These are phyloP conservation scores for Colletotrichum trifolii DNA, from an alignment of 2,329 filamentous ascomycete genomes.

Conservation along the genomic window DNA sequence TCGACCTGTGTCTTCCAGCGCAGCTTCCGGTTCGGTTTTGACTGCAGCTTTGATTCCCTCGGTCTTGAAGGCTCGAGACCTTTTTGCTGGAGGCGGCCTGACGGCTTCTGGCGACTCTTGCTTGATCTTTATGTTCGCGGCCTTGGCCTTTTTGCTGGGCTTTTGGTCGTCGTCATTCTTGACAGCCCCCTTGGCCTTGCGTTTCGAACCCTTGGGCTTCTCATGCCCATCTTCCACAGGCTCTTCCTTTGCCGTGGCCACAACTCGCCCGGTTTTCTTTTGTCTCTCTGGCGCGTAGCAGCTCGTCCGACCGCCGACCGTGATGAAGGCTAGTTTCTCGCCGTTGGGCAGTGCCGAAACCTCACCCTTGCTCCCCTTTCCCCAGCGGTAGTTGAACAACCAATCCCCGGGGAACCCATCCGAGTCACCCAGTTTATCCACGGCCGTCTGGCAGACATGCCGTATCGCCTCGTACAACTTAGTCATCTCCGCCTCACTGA, in stretches of 20 bases:
- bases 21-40: not conserved
- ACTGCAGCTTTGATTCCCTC: constrained; percentile 26
- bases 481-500: constrained; percentile 77
- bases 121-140: constrained; percentile 35
- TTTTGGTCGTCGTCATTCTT: constrained; percentile 42
- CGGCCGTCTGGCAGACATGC: constrained; percentile 82
- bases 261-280: constrained; percentile 74
- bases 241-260: constrained; percentile 56
- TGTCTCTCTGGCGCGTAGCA: constrained; percentile 88
- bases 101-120: constrained; percentile 30
- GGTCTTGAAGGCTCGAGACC: constrained; percentile 41
- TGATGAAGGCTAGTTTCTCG: constrained; percentile 85
- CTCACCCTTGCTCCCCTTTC: constrained; percentile 83
- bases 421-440: constrained; percentile 83
- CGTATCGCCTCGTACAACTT: constrained; percentile 78
- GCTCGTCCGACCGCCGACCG: constrained; percentile 90
- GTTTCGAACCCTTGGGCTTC: constrained; percentile 8
- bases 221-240: constrained; percentile 46
- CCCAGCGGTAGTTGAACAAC: constrained; percentile 91
- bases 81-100: constrained; percentile 38
- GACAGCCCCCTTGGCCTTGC: constrained; percentile 42
- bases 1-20: no score
- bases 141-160: constrained; percentile 44
- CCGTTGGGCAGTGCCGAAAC: constrained; percentile 80
- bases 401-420: constrained; percentile 87